phyloP scores from a whole-genome alignment of 1,284 basidiomycete genomes.

The Boletus calvinii region DNA sequence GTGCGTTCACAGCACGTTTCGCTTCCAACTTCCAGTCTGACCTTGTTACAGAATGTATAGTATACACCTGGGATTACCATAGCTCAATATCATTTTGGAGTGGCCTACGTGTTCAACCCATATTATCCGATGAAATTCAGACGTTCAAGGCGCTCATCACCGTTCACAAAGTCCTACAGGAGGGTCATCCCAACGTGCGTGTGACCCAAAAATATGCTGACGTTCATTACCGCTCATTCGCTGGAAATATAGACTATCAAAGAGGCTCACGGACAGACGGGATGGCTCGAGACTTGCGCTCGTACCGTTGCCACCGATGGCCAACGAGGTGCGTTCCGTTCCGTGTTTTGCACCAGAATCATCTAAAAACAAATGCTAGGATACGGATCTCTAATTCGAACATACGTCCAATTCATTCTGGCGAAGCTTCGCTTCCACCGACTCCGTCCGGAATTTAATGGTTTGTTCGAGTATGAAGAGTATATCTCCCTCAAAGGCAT shows the following conservation, averaged over 20 bases:
- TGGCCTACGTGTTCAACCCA: conserved; percentile 90
- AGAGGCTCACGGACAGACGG: conserved; percentile 93
- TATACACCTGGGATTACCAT: conserved; percentile 98
- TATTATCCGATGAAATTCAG: conserved; percentile 92
- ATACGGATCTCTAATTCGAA: conserved; percentile 88
- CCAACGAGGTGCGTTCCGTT: conserved; percentile 57
- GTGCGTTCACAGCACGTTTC: conserved; percentile 50
- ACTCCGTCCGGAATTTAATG: conserved; percentile 92
- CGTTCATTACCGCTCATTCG: conserved; percentile 13
- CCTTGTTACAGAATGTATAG: conserved; percentile 76
- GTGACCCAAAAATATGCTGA: background rate
- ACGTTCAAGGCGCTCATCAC: conserved; percentile 96
- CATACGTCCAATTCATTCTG: conserved; percentile 91
- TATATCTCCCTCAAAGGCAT: conserved; percentile 95
- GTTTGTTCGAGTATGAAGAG: conserved; percentile 95
- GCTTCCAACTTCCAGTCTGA: conserved; percentile 15
- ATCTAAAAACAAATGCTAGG: conserved; percentile 46
- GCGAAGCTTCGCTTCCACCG: conserved; percentile 96
- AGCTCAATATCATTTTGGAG: conserved; percentile 98
- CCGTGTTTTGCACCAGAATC: background rate
- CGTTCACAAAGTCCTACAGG: conserved; percentile 94
- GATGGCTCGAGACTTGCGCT: conserved; percentile 95
- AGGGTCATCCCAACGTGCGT: conserved; percentile 89
- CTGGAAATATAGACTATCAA: conserved; percentile 72
- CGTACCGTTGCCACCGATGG: conserved; percentile 83